Evolutionary conservation across 108 stramenopile genomes (phyloP), one percentile per base, ranked within the genome.

Genomic region (Pseudonitzschia multiseries): DNA sequence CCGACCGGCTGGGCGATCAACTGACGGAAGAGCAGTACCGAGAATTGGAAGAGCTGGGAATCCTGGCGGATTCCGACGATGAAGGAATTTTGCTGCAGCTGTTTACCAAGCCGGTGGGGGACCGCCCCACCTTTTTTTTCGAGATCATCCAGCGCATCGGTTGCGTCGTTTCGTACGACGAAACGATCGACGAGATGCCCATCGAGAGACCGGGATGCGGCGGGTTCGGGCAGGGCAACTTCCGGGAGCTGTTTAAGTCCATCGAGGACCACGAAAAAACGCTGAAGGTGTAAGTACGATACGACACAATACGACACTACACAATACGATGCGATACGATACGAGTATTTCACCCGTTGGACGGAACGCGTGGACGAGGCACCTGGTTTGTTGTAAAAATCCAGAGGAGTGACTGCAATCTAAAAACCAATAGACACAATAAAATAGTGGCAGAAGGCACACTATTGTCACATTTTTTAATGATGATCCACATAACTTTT

Each of bases 81-180:
- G 87, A 93, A 72, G 95, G 95, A 24, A 82, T 94, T 2, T 74
- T 96, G 61, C 50, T 96, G 31, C 93, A 96, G 63, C 75, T 96
- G 1, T 96, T 96, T 78, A 96, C 95, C 29, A 83, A 89, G 56
- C 95, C 95, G 10, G 76, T 92, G 50, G 92, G 90, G 4, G 93
- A 94, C 69, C 77, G 95, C 17, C 91, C 93, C 8, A 94, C 93
- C 14, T 78, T 95, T 51, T 96, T 96, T 69, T 67, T 93, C 59
- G 95, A 96, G 77, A 89, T 96, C 59, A 96, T 96, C 56, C 93
- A 96, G 84, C 82, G 95, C 18, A 91, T 94, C 52, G 95, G 95
- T 2, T 96, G 95, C 76, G 74, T 82, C 12, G 31, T 56, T 15
- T 65, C 77, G 17, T 61, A 65, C n/a, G 69, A 67, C 43, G 27